Base-by-base conservation (phyloP, 2,329 filamentous ascomycete species). In the Stemphylium lycopersici region DNA sequence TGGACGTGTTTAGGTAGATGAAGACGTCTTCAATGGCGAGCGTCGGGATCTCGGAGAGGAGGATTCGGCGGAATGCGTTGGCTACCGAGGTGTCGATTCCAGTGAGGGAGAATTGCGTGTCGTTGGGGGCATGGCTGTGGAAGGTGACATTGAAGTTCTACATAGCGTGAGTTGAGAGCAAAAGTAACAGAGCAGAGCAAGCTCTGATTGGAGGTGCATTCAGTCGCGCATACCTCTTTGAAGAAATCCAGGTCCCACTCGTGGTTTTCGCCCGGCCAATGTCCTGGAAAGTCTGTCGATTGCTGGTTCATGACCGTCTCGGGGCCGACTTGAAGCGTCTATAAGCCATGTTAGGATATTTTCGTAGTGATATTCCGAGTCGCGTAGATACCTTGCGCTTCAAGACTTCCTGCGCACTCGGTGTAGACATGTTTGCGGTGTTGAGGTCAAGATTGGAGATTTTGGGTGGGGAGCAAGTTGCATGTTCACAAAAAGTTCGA, bases 61-160 rank as follows among this genome's bases (percentile, higher is more conserved):
- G 84, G 68, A 98, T 98, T 68, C 95, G 91, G 57, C 95, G 92
- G 81, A 98, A 96, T 71, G 96, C 95, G 76, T 99, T 99, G 71
- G 95, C 91, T 73, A 99, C 87, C 49, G 91, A 88, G 69, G 95
- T 92, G 74, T 99, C 95, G 67, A 97, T 80, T 65, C 93, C 93
- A 67, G 96, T 84, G 61, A 99, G 86, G 31, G 93, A 97, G 81
- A 99, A 99, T 51, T 89, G 89, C 38, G 91, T 82, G 69, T 96
- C 87, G 72, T 86, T 84, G 55, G 84, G 83, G 43, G 89, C 83
- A 75, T 96, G 95, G 64, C 90, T 83, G 83, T 98, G 91, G 75
- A 96, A 96, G 62, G 90, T 76, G 71, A 99, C 83, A 56, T 82
- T 80, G 74, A 96, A 87, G 64, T 80, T 84, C 72, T 88, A n/a